Base-by-base conservation (phyloP, 148 eudicot species). In the Silene conica region DNA sequence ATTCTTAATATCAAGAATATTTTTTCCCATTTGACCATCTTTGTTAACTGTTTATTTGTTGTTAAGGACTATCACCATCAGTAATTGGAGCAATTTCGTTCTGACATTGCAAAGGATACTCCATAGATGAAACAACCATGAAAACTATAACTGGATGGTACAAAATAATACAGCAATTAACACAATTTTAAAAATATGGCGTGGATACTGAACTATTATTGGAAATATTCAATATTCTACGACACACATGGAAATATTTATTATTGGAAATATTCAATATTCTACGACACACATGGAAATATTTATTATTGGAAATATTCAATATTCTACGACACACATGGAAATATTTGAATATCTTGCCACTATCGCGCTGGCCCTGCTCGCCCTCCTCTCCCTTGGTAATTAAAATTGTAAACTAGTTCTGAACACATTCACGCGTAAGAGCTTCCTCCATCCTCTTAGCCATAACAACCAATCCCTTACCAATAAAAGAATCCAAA, bases 401-500 rank as follows among this genome's bases (percentile, higher is more conserved):
- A n/a, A n/a, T n/a, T n/a, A n/a, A n/a, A n/a, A n/a, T n/a, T n/a
- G n/a, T n/a, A n/a, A n/a, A n/a, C n/a, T n/a, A 66, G 10, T 13
- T 54, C 15, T 34, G 2, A 67, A 11, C 15, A 48, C 54, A 58
- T 48, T 38, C 67, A 41, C 18, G 18, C 14, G 41, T 64, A 25
- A 82, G 56, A 70, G 83, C 83, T 76, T 75, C 77, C 38, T 78
- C 80, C 76, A 84, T 78, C 69, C 76, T 73, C 8, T 48, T 56
- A 59, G 84, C 84, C 86, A 81, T 84, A 58, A 71, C 74, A 16
- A 60, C n/a, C 81, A 84, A 60, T 64, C 82, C 81, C 3, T 56
- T 50, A 8, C 83, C 80, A 71, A 84, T 79, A 61, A 81, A 84
- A 26, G 48, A 25, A 45, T 80, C 74, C 68, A 84, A 71, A 73